Evolutionary conservation across 2,329 filamentous ascomycete species (phyloP).

Genomic region (Eutypella sp.): DNA sequence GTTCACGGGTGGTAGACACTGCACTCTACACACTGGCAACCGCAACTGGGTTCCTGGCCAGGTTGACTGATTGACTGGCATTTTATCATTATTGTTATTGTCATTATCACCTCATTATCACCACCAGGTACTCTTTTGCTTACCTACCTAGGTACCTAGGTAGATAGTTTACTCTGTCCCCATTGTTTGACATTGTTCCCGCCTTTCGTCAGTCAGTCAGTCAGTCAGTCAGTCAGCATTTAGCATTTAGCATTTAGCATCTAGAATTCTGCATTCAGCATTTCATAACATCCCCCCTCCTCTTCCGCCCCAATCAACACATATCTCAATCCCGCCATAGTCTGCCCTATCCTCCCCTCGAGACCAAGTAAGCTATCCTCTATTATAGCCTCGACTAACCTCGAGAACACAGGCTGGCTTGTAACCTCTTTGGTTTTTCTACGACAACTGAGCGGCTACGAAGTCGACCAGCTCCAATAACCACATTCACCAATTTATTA

Average conservation of each 20-base stretch:
- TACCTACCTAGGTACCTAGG: neutral
- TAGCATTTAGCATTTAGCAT: no score
- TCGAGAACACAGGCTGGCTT: no score
- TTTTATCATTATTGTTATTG: no score
- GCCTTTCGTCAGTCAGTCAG: neutral
- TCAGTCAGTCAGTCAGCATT: no score
- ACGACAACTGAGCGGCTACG: neutral
- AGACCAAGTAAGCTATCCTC: no score
- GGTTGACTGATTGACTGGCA: no score
- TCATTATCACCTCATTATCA: no score
- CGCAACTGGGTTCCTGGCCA: no score
- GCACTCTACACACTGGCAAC: constrained; percentile 13
- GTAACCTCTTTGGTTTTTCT: no score
- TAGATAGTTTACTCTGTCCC: neutral
- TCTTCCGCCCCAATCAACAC: no score
- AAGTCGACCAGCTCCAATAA: neutral
- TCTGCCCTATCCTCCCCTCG: no score
- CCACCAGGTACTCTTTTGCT: neutral
- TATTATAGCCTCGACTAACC: no score
- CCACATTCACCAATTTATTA: neutral
- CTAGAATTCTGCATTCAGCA: neutral
- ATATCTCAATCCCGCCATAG: neutral
- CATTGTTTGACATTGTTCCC: neutral
- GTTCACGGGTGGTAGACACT: neutral
- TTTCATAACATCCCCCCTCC: neutral